phyloP scores from a whole-genome alignment of 1,284 basidiomycete genomes.

The Leccinum pachyderme region DNA sequence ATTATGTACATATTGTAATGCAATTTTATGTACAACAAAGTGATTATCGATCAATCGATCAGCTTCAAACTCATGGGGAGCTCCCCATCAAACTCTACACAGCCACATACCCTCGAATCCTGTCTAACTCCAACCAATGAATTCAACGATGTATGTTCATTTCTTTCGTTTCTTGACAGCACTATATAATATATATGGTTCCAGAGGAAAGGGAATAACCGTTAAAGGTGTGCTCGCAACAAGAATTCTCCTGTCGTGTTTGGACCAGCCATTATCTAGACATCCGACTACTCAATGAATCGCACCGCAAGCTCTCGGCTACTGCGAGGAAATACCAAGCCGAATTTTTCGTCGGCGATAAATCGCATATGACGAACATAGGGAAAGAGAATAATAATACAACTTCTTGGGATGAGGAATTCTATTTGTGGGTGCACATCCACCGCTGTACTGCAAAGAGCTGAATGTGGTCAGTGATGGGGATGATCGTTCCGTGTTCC shows the following conservation, averaged over 20 bases:
- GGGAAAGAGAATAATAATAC: background rate
- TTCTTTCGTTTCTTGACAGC: background rate
- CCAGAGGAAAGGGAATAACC: background rate
- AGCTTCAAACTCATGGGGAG: no score
- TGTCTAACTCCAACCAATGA: background rate
- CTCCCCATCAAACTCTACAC: no score
- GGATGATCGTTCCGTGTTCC: background rate
- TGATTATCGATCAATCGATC: no score
- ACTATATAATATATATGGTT: background rate
- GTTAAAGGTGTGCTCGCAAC: background rate
- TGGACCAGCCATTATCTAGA: background rate
- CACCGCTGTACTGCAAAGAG: background rate
- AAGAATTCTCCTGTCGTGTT: background rate
- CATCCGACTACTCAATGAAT: background rate
- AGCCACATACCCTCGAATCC: no score
- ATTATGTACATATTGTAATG: background rate
- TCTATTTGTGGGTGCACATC: background rate
- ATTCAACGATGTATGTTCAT: background rate
- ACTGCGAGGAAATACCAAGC: background rate
- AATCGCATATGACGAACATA: background rate
- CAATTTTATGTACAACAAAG: no score
- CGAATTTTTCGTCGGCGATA: background rate
- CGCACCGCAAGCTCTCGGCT: background rate
- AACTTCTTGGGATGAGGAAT: background rate
- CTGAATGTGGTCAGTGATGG: background rate